phyloP scores from a whole-genome alignment of 306 rosid species.

The Glycyrrhiza uralensis region DNA sequence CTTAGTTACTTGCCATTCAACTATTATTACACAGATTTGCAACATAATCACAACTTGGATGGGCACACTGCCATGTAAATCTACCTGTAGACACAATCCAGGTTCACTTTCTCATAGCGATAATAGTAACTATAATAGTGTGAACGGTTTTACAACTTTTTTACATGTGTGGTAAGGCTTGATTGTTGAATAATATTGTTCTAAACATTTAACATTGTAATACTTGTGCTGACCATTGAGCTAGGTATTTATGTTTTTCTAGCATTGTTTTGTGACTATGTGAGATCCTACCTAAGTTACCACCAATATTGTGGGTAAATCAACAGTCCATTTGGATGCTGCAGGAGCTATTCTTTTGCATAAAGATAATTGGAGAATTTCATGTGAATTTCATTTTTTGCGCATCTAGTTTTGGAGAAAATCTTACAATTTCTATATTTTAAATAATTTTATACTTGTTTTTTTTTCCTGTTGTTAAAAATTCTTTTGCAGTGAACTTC shows the following conservation, averaged over 20 bases:
- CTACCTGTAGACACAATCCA: neutral
- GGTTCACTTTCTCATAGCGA: neutral
- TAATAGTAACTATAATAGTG: neutral
- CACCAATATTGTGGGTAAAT: neutral
- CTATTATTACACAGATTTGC: neutral
- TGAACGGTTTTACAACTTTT: neutral
- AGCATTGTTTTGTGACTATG: neutral
- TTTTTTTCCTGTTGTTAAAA: neutral
- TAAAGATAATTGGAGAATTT: neutral
- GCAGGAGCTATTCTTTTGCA: neutral
- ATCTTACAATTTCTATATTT: neutral
- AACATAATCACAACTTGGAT: neutral
- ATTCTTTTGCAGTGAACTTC: constrained; percentile 2
- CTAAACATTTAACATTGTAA: neutral
- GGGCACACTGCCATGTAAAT: neutral
- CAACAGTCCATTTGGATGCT: neutral
- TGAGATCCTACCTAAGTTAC: neutral
- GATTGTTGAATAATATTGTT: neutral
- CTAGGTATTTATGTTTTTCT: constrained; percentile 6
- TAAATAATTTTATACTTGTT: neutral
- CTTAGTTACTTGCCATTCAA: neutral
- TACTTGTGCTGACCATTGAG: neutral
- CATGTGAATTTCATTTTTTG: neutral
- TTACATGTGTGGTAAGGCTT: neutral
- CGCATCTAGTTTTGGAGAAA: neutral